These are phyloP conservation scores for Syncephalastrum contaminatum DNA, from an alignment of 371 early-diverging fungal genomes.

Conservation along the genomic window DNA sequence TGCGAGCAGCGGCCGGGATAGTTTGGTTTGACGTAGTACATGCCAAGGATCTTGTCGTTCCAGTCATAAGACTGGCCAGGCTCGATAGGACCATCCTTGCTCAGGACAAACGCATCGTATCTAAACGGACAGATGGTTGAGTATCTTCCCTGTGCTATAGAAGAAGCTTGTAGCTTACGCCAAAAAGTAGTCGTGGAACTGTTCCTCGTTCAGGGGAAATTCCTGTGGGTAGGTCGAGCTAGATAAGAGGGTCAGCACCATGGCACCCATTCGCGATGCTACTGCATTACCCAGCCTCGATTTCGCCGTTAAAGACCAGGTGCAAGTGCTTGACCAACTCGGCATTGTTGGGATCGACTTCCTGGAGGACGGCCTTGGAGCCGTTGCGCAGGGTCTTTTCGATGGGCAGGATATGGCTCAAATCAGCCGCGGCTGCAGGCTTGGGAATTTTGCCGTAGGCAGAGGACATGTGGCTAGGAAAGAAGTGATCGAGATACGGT, in stretches of 20 bases:
- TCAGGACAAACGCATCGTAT: conserved; percentile 59
- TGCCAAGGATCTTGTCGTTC: conserved; percentile 54
- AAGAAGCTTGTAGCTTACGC: conserved; percentile 20
- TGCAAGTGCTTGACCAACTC: conserved; percentile 48
- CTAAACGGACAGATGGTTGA: conserved; percentile 11
- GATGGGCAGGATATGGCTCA: conserved; percentile 48
- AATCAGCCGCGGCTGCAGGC: conserved; percentile 23
- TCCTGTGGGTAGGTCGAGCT: conserved; percentile 78
- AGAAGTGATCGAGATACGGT: conserved; percentile 1
- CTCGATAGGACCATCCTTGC: conserved; percentile 26
- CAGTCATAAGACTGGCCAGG: conserved; percentile 28
- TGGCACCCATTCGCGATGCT: neutral
- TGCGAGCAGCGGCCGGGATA: conserved; percentile 68
- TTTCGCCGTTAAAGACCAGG: conserved; percentile 62
- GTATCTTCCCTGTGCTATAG: neutral
- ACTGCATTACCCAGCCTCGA: conserved; percentile 52
- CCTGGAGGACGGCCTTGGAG: conserved; percentile 24
- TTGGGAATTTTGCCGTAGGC: conserved; percentile 64
- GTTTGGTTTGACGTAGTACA: conserved; percentile 80
- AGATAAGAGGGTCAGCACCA: neutral
- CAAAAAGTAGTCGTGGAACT: conserved; percentile 59
- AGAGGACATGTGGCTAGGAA: conserved; percentile 50
- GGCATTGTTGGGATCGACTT: conserved; percentile 25
- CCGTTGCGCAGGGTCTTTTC: conserved; percentile 35
- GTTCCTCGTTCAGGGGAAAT: conserved; percentile 35